These are phyloP conservation scores for Tylopilus rubrobrunneus DNA, from an alignment of 768 basidiomycete species.

Conservation along the genomic window DNA sequence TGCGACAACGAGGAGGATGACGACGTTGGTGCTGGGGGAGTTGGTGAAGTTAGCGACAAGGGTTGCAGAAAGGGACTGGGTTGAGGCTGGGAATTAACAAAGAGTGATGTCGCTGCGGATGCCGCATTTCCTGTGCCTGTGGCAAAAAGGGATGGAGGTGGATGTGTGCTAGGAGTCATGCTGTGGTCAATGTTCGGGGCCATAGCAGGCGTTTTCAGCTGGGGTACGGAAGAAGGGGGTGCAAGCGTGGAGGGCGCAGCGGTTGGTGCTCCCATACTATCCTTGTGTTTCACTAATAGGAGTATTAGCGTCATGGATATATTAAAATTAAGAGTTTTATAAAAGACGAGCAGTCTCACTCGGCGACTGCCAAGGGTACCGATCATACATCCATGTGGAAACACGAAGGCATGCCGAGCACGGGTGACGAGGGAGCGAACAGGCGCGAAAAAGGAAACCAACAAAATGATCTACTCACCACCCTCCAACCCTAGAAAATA, in stretches of 20 bases:
- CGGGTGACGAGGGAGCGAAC: background rate
- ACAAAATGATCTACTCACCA: slow-evolving; percentile 35
- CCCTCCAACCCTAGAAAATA: slow-evolving; percentile 75
- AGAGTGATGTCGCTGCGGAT: slow-evolving; percentile 14
- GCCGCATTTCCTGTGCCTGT: slow-evolving; percentile 13
- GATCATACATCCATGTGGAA: background rate
- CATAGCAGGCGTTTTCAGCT: slow-evolving; percentile 19
- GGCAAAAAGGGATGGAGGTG: slow-evolving; percentile 26
- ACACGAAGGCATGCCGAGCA: background rate
- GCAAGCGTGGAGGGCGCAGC: slow-evolving; percentile 11
- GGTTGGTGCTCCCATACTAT: slow-evolving; percentile 10
- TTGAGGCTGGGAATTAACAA: slow-evolving; percentile 23
- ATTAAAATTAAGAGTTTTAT: background rate
- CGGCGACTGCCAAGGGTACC: background rate
- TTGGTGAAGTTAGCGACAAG: slow-evolving; percentile 13
- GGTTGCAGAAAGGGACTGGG: slow-evolving; percentile 29
- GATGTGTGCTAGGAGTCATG: slow-evolving; percentile 32
- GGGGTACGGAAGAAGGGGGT: slow-evolving; percentile 7
- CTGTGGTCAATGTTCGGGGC: slow-evolving; percentile 18
- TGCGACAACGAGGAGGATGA: slow-evolving; percentile 27
- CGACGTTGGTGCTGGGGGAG: slow-evolving; percentile 11
- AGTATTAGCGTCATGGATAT: slow-evolving; percentile 4
- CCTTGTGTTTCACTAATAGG: slow-evolving; percentile 23
- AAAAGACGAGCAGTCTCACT: background rate
- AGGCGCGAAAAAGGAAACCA: background rate